Base-by-base conservation (phyloP, 2,329 filamentous ascomycete species). In the Penicillium corylophilum region DNA sequence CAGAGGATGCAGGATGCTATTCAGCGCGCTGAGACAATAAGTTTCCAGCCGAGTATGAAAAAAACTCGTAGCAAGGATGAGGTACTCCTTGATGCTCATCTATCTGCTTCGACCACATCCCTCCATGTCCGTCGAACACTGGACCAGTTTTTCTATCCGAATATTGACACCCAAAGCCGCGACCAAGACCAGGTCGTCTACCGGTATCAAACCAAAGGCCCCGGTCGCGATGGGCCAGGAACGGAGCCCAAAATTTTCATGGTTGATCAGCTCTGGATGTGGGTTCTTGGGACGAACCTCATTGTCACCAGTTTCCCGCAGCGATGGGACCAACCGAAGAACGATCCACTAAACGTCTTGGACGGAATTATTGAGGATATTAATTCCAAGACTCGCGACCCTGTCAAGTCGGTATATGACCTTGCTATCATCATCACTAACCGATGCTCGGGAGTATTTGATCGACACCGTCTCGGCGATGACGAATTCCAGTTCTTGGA, bases 201-300 rank as follows among this genome's bases (percentile, higher is more conserved):
- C 62, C 77, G 84, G 10, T 86, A 86, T 57, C 76, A 79, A 56
- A 72, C 68, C 29, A 72, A 74, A 38, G 63, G 63, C 6, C 62
- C 65, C 8, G 68, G 63, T 7, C 58, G 59, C 16, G 65, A 64
- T 15, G 62, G 63, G 65, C 70, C 68, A 2, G 56, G 48, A 3
- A 56, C 53, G 3, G 80, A 83, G 49, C 76, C 77, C 1, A 85
- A 85, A 54, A 79, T 86, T 2, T 85, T 85, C 64, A 86, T 86
- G 83, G 84, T 87, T 0, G 84, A 87, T 63, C 84, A 87, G 59
- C 71, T 88, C 1, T 87, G 84, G 84, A 78, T 87, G 64, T 86
- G 82, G 81, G 75, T 85, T 3, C 62, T 87, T 1, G 71, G 68
- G 71, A 80, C 51, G 74, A 82, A 85, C 51, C 69, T 86, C 15